Conservation (phyloP, 202 grass and related monocot species). For the Digitaria exilis region DNA sequence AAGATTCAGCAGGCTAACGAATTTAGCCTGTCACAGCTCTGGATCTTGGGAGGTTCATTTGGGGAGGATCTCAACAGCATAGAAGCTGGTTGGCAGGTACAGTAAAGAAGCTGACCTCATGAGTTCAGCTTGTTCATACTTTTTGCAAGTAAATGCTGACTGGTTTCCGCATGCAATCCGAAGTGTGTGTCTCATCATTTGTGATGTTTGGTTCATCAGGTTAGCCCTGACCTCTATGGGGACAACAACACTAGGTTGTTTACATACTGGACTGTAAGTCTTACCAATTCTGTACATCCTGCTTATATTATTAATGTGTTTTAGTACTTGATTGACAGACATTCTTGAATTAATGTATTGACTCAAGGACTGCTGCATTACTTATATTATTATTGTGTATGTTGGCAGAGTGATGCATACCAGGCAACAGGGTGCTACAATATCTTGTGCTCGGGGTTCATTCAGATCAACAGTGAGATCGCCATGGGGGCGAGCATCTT, state of each 20-base stretch:
- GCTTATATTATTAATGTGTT: constrained; percentile 1
- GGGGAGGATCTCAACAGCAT: constrained; percentile 86
- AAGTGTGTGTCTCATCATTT: not conserved
- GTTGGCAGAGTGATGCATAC: constrained; percentile 60
- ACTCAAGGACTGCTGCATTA: not conserved
- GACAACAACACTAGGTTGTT: constrained; percentile 84
- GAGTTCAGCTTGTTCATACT: not conserved
- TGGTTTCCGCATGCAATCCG: not conserved
- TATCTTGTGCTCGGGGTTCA: constrained; percentile 58
- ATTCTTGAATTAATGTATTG: not conserved
- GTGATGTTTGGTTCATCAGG: constrained; percentile 59
- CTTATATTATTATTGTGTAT: not conserved
- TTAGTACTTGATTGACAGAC: constrained; percentile 27
- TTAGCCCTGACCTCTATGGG: constrained; percentile 80
- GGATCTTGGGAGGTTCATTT: constrained; percentile 80
- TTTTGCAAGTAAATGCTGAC: not conserved
- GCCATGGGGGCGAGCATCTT: constrained; percentile 53
- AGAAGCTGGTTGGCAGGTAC: constrained; percentile 89
- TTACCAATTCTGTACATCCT: constrained; percentile 10
- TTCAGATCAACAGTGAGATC: constrained; percentile 58
- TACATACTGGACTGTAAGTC: constrained; percentile 86
- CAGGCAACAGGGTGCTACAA: constrained; percentile 74
- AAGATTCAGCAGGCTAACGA: constrained; percentile 79
- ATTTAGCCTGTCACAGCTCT: constrained; percentile 88
- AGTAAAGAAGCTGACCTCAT: not conserved